Evolutionary conservation across 495 filamentous ascomycete species (phyloP), one percentile per base, ranked within the genome.

Genomic region (Penicillium pancosmium): DNA sequence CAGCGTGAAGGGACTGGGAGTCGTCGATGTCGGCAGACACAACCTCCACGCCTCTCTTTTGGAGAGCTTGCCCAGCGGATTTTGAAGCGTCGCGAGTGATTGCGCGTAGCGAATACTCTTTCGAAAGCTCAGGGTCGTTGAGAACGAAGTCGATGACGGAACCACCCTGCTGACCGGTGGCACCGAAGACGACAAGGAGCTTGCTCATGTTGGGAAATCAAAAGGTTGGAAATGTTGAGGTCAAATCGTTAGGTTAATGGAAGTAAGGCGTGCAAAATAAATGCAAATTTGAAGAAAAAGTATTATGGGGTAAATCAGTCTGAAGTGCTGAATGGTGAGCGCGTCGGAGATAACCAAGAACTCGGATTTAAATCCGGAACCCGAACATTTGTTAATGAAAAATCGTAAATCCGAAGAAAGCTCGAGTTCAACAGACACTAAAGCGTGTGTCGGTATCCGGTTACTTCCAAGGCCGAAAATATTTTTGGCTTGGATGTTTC

Each of bases 81-180:
- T 59, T 53, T 15, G 64, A 66, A 38, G 55, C 34, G 55, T 78
- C 67, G 31, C 80, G 78, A 23, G 79, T 80, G 50, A 88, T 76
- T 52, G 71, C 86, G 27, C 86, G 80, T 56, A 90, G 60, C 27
- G 69, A 71, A 70, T 75, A 90, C 43, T 71, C 59, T 5, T 75
- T 62, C 11, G 76, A 79, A 16, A 84, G 71, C 21, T 69, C 63
- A 0, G 85, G 64, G 64, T 86, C 74, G 11, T 68, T 59, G 3
- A 86, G 75, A 18, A 88, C 71, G 21, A 62, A 56, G 59, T 77
- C 71, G 59, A 87, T 70, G 41, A 89, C 77, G 4, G 83, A 86
- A 34, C 80, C 72, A 35, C 86, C 87, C 65, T 88, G 86, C 15
- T 80, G 71, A 65, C 87, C 85, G 16, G 87, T 88, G 10, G 83